Evolutionary conservation across 139 green algal genomes (phyloP).

Genomic region (Chlorella vulgaris): DNA sequence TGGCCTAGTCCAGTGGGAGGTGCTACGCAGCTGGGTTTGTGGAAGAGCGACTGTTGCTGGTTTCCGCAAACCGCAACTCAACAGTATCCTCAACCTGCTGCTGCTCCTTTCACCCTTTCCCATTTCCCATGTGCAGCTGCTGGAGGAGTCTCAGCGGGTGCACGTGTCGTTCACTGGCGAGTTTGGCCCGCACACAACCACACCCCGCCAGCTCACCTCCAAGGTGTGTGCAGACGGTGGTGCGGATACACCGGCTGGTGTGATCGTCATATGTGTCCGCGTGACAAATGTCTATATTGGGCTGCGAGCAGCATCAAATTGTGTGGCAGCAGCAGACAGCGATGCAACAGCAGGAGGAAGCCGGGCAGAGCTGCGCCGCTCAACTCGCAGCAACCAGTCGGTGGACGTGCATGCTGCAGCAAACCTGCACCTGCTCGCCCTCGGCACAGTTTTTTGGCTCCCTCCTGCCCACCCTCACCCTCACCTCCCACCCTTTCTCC

Average conservation of each 20-base stretch:
- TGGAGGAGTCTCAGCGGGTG: conserved; percentile 53
- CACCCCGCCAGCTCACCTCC: conserved; percentile 83
- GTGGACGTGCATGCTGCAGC: no score
- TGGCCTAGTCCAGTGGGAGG: no score
- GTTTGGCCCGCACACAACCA: conserved; percentile 88
- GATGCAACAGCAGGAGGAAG: no score
- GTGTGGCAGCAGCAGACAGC: background rate
- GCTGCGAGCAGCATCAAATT: background rate
- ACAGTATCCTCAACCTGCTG: no score
- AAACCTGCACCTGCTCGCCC: no score
- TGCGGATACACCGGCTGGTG: background rate
- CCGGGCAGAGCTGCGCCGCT: no score
- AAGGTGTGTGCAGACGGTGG: background rate
- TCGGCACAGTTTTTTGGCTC: background rate
- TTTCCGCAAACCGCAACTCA: no score
- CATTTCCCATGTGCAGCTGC: conserved; percentile 29
- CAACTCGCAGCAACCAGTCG: no score
- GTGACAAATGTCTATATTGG: no score
- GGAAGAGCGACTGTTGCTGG: no score
- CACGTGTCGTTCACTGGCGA: conserved; percentile 86
- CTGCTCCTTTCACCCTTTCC: background rate
- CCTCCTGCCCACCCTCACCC: background rate
- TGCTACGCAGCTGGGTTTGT: no score
- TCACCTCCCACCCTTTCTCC: background rate
- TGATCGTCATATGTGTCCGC: no score